phyloP scores from a whole-genome alignment of 495 filamentous ascomycete species.

The Lichina pygmaea region DNA sequence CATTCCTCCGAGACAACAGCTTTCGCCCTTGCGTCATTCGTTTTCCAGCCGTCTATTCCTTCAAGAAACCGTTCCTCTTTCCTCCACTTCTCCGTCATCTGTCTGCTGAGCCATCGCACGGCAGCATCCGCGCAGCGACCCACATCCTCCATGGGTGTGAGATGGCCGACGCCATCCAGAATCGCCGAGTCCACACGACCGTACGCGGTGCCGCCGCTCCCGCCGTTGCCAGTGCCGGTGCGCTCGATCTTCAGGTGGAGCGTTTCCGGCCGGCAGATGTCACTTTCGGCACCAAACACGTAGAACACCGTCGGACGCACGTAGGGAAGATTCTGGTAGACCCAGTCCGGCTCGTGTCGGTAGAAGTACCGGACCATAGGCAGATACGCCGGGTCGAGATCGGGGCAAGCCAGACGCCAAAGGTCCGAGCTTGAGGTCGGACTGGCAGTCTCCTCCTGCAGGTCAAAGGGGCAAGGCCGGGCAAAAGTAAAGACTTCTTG shows the following conservation, averaged over 20 bases:
- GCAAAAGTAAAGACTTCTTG: constrained; percentile 36
- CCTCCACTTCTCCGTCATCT: constrained; percentile 33
- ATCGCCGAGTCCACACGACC: constrained; percentile 44
- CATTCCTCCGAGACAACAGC: background rate
- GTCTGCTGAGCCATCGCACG: constrained; percentile 30
- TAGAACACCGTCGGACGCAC: constrained; percentile 63
- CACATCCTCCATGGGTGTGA: constrained; percentile 62
- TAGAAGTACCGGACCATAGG: background rate
- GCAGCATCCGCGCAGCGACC: constrained; percentile 29
- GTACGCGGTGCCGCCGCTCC: constrained; percentile 33
- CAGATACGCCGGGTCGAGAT: background rate
- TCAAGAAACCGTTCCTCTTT: constrained; percentile 28
- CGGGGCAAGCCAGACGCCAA: background rate
- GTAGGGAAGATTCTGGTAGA: constrained; percentile 34
- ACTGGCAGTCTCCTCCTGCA: constrained; percentile 14
- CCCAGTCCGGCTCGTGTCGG: constrained; percentile 25
- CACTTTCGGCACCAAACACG: constrained; percentile 41
- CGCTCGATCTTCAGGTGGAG: constrained; percentile 28
- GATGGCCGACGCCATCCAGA: constrained; percentile 43
- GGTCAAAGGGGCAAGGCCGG: constrained; percentile 21
- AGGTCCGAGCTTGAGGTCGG: constrained; percentile 6
- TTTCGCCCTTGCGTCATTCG: background rate
- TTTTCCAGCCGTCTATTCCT: background rate
- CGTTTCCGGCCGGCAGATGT: constrained; percentile 26
- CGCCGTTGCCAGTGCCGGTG: constrained; percentile 39